Conservation (phyloP, 441 rosid genomes). For the Euphorbia schlechtendalii region DNA sequence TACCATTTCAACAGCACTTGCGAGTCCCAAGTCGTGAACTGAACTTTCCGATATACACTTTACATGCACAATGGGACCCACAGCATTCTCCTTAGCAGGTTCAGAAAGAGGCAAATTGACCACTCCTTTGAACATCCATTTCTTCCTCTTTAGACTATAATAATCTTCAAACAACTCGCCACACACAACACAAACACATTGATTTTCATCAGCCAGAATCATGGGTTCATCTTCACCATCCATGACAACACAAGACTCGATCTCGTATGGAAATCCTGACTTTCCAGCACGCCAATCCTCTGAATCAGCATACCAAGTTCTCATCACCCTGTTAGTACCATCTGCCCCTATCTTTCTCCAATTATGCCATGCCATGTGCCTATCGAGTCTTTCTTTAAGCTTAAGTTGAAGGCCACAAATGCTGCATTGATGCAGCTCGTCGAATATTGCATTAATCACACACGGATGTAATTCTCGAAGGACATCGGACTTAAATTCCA, state of each 20-base stretch:
- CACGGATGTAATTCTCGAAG: slow-evolving; percentile 71
- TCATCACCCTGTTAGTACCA: slow-evolving; percentile 26
- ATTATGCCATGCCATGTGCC: slow-evolving; percentile 77
- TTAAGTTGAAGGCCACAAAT: slow-evolving; percentile 75
- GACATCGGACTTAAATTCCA: slow-evolving; percentile 65
- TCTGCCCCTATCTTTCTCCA: slow-evolving; percentile 35
- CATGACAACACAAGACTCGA: slow-evolving; percentile 29
- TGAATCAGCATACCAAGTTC: slow-evolving; percentile 67
- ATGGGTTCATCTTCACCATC: slow-evolving; percentile 34
- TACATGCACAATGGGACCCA: slow-evolving; percentile 64
- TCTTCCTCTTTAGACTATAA: slow-evolving; percentile 43
- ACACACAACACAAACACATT: slow-evolving; percentile 78
- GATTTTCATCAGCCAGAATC: slow-evolving; percentile 80
- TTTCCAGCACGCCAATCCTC: slow-evolving; percentile 63
- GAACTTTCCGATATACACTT: slow-evolving; percentile 52
- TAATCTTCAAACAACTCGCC: slow-evolving; percentile 88
- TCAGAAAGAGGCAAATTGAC: slow-evolving; percentile 39
- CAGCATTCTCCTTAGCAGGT: slow-evolving; percentile 26
- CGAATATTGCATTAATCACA: slow-evolving; percentile 58
- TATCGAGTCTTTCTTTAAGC: slow-evolving; percentile 51
- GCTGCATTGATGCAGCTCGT: slow-evolving; percentile 60
- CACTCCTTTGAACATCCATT: slow-evolving; percentile 87
- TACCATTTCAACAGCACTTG: slow-evolving; percentile 52
- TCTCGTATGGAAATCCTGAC: slow-evolving; percentile 30
- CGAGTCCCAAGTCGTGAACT: slow-evolving; percentile 45